Evolutionary conservation across 2,329 filamentous ascomycete species (phyloP).

Genomic region (Chalaropsis thielavioides): DNA sequence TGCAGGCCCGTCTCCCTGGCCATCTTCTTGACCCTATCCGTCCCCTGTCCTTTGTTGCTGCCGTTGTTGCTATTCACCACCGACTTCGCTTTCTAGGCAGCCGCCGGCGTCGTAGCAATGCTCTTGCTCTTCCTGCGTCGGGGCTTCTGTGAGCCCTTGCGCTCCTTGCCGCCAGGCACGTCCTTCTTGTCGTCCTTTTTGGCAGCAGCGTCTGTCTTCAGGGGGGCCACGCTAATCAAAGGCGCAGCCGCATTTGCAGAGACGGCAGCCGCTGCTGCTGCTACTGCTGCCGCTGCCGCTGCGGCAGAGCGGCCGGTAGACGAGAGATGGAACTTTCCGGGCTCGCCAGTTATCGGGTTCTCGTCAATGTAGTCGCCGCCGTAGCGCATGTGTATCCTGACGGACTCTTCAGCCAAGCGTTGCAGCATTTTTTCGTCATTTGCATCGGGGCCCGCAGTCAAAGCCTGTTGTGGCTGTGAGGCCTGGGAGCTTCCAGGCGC

Average conservation of each 20-base stretch:
- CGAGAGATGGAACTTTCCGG: constrained; percentile 50
- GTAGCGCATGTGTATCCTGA: constrained; percentile 41
- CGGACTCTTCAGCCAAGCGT: constrained; percentile 42
- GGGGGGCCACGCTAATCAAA: neutral
- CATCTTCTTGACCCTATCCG: neutral
- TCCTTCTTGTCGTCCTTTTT: constrained; percentile 1
- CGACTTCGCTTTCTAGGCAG: constrained; percentile 8
- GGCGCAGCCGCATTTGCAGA: neutral
- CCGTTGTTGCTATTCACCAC: neutral
- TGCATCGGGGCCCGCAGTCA: constrained; percentile 20
- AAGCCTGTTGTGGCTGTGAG: constrained; percentile 18
- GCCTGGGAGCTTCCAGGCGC: constrained; percentile 21
- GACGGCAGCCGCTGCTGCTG: constrained; percentile 1
- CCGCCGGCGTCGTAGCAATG: constrained; percentile 7
- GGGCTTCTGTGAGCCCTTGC: constrained; percentile 26
- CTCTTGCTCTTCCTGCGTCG: constrained; percentile 30
- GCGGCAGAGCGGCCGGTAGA: constrained; percentile 35
- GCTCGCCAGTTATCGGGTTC: constrained; percentile 51
- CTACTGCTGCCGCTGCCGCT: constrained; percentile 27
- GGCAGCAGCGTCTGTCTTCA: neutral
- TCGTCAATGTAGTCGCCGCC: constrained; percentile 54
- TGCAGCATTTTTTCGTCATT: constrained; percentile 30
- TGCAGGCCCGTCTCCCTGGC: neutral
- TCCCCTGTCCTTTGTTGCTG: neutral
- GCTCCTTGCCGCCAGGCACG: constrained; percentile 23